These are phyloP conservation scores for Mediolabrus comicus DNA, from an alignment of 108 stramenopile species.

Conservation along the genomic window DNA sequence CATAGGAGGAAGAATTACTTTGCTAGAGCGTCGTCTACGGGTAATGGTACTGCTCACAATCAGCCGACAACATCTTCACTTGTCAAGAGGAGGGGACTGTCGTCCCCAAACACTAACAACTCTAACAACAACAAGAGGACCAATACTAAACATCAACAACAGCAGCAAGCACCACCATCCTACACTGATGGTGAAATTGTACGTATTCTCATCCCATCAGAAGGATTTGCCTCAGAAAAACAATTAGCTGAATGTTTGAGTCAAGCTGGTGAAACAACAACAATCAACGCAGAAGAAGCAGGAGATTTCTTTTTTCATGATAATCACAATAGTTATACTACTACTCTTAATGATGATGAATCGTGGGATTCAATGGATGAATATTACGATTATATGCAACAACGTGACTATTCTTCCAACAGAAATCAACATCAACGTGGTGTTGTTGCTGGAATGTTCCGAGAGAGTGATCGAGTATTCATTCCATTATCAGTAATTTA, in stretches of 20 bases:
- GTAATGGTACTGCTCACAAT: neutral
- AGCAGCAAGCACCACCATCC: neutral
- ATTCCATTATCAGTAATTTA: constrained; percentile 31
- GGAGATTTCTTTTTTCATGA: neutral
- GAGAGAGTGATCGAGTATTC: constrained; percentile 32
- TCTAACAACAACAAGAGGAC: neutral
- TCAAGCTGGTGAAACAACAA: constrained; percentile 1
- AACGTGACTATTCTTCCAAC: no score
- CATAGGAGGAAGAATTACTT: neutral
- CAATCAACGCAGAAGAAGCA: neutral
- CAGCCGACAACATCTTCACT: neutral
- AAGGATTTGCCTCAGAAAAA: constrained; percentile 25
- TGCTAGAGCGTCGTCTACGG: neutral
- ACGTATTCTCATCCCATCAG: constrained; percentile 21
- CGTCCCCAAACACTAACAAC: neutral
- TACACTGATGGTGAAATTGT: constrained; percentile 29
- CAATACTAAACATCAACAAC: neutral
- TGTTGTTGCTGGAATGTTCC: constrained; percentile 21
- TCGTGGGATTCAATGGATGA: constrained; percentile 17
- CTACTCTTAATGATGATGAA: neutral
- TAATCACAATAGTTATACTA: neutral
- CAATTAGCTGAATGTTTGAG: constrained; percentile 23
- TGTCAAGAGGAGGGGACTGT: neutral
- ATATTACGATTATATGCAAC: constrained; percentile 12
- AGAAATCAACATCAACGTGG: neutral